A percentile compares a stretch with the other conserved stretches of the same genome.
phyloP scores from a whole-genome alignment of 495 filamentous ascomycete species.

The Penicillium cosmopolitanum region DNA sequence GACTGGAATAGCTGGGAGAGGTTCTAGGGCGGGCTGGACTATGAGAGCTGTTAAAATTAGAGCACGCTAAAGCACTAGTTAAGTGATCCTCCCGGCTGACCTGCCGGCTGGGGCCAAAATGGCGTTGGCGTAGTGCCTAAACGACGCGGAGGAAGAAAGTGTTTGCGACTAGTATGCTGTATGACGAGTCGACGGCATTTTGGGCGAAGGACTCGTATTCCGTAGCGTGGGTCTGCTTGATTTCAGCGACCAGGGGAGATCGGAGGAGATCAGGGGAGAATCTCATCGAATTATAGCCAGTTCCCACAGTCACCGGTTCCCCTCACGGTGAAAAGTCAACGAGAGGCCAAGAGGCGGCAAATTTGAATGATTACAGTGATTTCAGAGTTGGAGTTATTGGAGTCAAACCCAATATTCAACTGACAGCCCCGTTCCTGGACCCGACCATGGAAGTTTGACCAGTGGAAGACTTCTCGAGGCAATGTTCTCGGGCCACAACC shows the following conservation, averaged over 20 bases:
- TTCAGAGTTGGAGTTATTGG: constrained; percentile 1
- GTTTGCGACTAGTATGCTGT: too few relatives aligned
- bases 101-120: background rate
- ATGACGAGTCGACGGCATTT: too few relatives aligned
- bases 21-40: constrained; percentile 7
- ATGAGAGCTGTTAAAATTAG: constrained; percentile 7
- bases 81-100: background rate
- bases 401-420: background rate
- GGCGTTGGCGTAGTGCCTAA: background rate
- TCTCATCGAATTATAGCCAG: background rate
- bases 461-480: background rate
- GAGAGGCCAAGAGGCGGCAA: background rate
- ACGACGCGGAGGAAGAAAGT: background rate
- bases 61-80: background rate
- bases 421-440: background rate
- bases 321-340: background rate
- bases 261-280: background rate
- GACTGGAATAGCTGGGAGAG: background rate
- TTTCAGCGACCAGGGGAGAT: background rate
- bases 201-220: too few relatives aligned
- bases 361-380: background rate
- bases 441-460: background rate
- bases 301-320: background rate
- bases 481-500: background rate
- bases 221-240: too few relatives aligned